Evolutionary conservation across 176 grass and related monocot species (phyloP).

Genomic region (Melocanna baccifera): DNA sequence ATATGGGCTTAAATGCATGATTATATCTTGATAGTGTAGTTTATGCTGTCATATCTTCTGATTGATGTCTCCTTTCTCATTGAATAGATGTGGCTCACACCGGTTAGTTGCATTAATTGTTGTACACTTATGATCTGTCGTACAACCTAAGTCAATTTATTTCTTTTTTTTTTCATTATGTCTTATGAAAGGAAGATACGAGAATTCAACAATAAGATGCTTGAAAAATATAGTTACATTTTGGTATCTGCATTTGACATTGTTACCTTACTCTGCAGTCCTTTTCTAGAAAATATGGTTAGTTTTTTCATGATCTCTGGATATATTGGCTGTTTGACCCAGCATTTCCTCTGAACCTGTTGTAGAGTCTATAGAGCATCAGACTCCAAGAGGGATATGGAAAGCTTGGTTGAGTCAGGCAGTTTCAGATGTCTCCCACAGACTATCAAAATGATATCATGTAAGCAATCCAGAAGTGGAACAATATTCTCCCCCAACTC

Average conservation of each 20-base stretch:
- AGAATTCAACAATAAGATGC: not conserved
- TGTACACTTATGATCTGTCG: conserved; percentile 1
- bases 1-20: not conserved
- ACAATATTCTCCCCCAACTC: conserved; percentile 52
- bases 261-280: not conserved
- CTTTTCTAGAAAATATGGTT: conserved; percentile 2
- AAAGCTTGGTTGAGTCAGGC: conserved; percentile 35
- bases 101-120: not conserved
- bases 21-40: conserved; percentile 13
- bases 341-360: conserved; percentile 25
- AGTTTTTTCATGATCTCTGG: not conserved
- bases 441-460: conserved; percentile 74
- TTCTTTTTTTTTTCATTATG: not conserved
- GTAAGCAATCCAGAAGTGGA: conserved; percentile 60
- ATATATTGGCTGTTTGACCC: conserved; percentile 15
- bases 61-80: not conserved
- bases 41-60: not conserved
- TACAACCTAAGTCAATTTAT: conserved; percentile 8
- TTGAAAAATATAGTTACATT: not conserved
- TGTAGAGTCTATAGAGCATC: conserved; percentile 41
- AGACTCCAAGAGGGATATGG: conserved; percentile 45
- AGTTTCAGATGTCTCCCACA: conserved; percentile 71
- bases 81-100: not conserved
- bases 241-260: not conserved
- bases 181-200: not conserved